Evolutionary conservation across 257 asterid genomes (phyloP).

Genomic region (Capsicum rhomboideum): DNA sequence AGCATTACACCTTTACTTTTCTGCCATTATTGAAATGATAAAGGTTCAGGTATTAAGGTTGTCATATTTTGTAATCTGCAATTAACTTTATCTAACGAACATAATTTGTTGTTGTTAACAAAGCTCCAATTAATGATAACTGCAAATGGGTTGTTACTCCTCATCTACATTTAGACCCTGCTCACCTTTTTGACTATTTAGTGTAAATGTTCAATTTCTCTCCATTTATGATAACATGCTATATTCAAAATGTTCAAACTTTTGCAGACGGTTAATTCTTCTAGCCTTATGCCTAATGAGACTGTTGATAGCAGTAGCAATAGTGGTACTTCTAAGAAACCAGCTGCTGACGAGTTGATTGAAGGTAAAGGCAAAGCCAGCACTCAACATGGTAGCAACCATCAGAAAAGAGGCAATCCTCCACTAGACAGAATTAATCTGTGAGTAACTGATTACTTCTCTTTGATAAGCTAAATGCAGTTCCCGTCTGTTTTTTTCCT

Average conservation of each 20-base stretch:
- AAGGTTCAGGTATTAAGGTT: neutral
- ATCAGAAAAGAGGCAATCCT: constrained; percentile 22
- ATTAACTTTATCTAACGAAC: neutral
- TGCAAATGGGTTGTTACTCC: neutral
- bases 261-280: neutral
- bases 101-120: neutral
- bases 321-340: constrained; percentile 10
- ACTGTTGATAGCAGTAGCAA: neutral
- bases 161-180: neutral
- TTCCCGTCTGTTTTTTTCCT: neutral
- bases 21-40: neutral
- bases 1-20: neutral
- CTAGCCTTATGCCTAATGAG: neutral
- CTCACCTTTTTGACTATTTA: neutral
- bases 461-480: neutral
- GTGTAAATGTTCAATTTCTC: neutral
- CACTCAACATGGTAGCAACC: constrained; percentile 18
- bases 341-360: constrained; percentile 13
- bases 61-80: neutral
- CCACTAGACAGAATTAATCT: constrained; percentile 51
- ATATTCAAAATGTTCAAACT: neutral
- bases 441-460: constrained; percentile 26
- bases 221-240: neutral
- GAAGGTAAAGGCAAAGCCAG: constrained; percentile 14
- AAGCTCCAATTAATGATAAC: neutral